phyloP scores from a whole-genome alignment of 2,329 filamentous ascomycete genomes.

The Nemania sp. region DNA sequence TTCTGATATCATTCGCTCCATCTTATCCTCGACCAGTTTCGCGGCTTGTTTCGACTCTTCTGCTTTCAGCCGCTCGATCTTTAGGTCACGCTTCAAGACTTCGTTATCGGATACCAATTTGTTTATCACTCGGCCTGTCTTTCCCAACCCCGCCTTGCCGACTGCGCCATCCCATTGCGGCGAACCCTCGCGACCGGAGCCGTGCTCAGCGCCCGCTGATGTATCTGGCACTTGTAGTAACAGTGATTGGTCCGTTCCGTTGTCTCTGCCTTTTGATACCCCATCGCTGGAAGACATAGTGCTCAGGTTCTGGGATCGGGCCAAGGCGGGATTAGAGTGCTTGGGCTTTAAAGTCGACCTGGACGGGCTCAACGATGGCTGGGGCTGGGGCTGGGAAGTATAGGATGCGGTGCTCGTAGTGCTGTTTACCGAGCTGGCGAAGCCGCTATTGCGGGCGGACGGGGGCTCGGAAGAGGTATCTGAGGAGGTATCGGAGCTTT shows the following conservation, averaged over 20 bases:
- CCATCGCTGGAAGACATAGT: constrained; percentile 35
- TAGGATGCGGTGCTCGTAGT: constrained; percentile 53
- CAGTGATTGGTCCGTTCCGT: constrained; percentile 23
- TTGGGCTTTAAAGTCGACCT: constrained; percentile 40
- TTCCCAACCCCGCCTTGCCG: constrained; percentile 70
- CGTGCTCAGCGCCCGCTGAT: constrained; percentile 36
- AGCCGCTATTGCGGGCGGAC: constrained; percentile 52
- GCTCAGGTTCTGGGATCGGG: constrained; percentile 20
- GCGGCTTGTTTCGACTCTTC: constrained; percentile 73
- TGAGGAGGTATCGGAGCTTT: constrained; percentile 55
- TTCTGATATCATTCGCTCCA: constrained; percentile 68
- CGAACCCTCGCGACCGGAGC: constrained; percentile 37
- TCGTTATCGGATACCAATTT: constrained; percentile 81
- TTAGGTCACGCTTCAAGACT: constrained; percentile 71
- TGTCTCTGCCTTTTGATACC: constrained; percentile 28
- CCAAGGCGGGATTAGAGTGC: constrained; percentile 25
- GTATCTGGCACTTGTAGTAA: constrained; percentile 44
- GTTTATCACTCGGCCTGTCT: constrained; percentile 79
- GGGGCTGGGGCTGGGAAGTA: constrained; percentile 42
- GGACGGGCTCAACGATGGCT: constrained; percentile 37
- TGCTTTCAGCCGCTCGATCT: constrained; percentile 65
- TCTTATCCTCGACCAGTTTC: constrained; percentile 69
- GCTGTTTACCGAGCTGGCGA: constrained; percentile 61
- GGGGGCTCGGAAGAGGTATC: constrained; percentile 44
- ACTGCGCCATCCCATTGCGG: constrained; percentile 66